Percentiles rank a stretch among this genome's conserved stretches.
Conservation (phyloP, 2,329 filamentous ascomycete genomes). For the Phyllosticta paracitricarpa region DNA sequence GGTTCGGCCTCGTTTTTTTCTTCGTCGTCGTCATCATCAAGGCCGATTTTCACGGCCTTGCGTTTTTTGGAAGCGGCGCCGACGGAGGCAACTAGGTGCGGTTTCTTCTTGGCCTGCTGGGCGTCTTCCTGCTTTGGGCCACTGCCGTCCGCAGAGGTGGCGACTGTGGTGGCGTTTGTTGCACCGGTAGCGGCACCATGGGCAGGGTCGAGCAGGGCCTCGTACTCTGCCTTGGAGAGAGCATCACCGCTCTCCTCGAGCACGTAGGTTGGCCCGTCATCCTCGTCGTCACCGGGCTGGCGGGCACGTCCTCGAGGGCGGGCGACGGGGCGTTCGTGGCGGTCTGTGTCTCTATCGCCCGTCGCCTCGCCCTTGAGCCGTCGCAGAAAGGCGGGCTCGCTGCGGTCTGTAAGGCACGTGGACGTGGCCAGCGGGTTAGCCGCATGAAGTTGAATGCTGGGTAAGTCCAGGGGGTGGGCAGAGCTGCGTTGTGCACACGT, state of each 20-base stretch:
- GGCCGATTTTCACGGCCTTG: slow-evolving; percentile 27
- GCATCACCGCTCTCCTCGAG: slow-evolving; percentile 62
- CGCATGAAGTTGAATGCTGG: not conserved
- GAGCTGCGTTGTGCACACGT: slow-evolving; percentile 6
- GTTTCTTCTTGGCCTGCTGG: slow-evolving; percentile 8
- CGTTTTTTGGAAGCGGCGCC: slow-evolving; percentile 26
- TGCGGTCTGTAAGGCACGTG: slow-evolving; percentile 35
- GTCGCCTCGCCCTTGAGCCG: slow-evolving; percentile 43
- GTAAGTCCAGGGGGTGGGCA: not conserved
- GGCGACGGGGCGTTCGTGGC: slow-evolving; percentile 35
- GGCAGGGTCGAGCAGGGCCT: slow-evolving; percentile 27
- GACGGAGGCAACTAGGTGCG: slow-evolving; percentile 22
- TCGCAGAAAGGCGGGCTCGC: slow-evolving; percentile 37
- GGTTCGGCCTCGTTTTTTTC: slow-evolving; percentile 12
- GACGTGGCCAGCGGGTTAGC: not conserved
- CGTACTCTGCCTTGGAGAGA: slow-evolving; percentile 41
- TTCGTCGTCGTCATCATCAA: slow-evolving; percentile 18
- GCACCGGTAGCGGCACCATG: slow-evolving; percentile 9
- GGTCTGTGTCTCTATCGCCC: slow-evolving; percentile 35
- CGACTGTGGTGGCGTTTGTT: slow-evolving; percentile 10
- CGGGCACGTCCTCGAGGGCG: slow-evolving; percentile 36
- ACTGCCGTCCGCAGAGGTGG: slow-evolving; percentile 6
- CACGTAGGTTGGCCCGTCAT: slow-evolving; percentile 66
- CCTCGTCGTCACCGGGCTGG: slow-evolving; percentile 51
- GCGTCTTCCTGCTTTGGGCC: slow-evolving; percentile 8